These are phyloP conservation scores for Talaromyces sp. DNA, from an alignment of 2,329 filamentous ascomycete species.

Conservation along the genomic window DNA sequence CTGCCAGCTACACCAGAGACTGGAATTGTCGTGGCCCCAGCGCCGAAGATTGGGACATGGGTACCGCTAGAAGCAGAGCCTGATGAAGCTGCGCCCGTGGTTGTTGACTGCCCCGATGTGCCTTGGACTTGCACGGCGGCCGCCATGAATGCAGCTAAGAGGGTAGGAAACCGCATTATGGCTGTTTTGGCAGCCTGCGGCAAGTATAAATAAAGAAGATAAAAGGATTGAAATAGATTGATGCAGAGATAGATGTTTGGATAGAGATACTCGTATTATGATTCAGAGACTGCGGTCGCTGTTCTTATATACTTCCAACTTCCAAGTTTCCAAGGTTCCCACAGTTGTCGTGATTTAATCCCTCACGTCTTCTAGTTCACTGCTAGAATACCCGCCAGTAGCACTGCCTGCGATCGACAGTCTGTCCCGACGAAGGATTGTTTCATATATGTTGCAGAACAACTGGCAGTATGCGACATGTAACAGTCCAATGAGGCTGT, in stretches of 20 bases:
- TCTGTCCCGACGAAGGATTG: neutral
- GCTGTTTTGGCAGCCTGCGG: neutral
- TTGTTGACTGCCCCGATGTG: neutral
- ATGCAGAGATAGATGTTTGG: neutral
- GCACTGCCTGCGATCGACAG: neutral
- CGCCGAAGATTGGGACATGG: slow-evolving; percentile 4
- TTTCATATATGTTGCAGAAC: neutral
- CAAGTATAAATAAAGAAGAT: neutral
- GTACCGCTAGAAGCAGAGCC: neutral
- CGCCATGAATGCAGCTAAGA: neutral
- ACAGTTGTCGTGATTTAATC: neutral
- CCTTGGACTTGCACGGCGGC: neutral
- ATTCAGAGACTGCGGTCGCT: neutral
- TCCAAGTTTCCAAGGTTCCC: neutral
- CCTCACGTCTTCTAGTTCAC: neutral
- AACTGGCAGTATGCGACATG: neutral
- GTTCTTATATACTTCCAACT: neutral
- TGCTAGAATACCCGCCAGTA: neutral
- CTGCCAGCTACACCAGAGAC: slow-evolving; percentile 11
- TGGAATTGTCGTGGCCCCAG: neutral
- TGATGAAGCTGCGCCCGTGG: slow-evolving; percentile 1
- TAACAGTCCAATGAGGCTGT: neutral
- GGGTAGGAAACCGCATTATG: neutral
- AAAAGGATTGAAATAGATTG: neutral
- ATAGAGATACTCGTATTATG: neutral